Evolutionary conservation across 2,329 filamentous ascomycete species (phyloP), one percentile per base, ranked within the genome.

Genomic region (Colletotrichum plurivorum): DNA sequence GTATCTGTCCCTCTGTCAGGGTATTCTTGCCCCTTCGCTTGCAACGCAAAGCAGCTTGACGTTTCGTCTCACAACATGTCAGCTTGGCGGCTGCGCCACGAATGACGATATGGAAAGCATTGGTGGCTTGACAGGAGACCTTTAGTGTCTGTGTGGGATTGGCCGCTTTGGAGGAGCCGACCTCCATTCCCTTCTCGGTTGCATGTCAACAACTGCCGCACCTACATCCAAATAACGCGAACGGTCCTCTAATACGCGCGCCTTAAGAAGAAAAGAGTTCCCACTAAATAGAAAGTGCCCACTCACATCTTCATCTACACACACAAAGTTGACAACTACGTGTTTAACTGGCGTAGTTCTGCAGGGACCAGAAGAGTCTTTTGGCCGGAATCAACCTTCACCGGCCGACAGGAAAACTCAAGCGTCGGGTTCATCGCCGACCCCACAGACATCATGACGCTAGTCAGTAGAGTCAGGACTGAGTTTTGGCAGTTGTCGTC

Each of bases 11-110:
- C 22, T 18, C 48, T 55, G 61, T 58, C 22, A 49, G 48, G n/a
- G 54, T 45, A 65, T 18, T 51, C n/a, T 51, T 55, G 20, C 54
- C 48, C 18, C 31, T 36, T 36, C 31, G 31, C 31, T 10, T 36
- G 31, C 9, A 36, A 31, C 12, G 16, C 16, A 22, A 18, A 7
- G 3, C n/a, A 20, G 5, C 41, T 39, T 49, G 41, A 36, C 15
- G 48, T 54, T 18, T 12, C 27, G 27, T 36, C 20, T 43, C 20
- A 18, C 36, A 43, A 52, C 10, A 1, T 36, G 31, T 20, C 41
- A 27, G 36, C 57, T 60, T 25, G 20, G 8, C 22, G 18, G 8
- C 15, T 45, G 15, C 39, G 59, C 51, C 36, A 18, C 49, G 15
- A 10, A 36, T 54, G 59, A 45, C 31, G 59, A 36, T 31, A 27